Conservation (phyloP, 2,329 filamentous ascomycete genomes). For the Fusarium sp. region DNA sequence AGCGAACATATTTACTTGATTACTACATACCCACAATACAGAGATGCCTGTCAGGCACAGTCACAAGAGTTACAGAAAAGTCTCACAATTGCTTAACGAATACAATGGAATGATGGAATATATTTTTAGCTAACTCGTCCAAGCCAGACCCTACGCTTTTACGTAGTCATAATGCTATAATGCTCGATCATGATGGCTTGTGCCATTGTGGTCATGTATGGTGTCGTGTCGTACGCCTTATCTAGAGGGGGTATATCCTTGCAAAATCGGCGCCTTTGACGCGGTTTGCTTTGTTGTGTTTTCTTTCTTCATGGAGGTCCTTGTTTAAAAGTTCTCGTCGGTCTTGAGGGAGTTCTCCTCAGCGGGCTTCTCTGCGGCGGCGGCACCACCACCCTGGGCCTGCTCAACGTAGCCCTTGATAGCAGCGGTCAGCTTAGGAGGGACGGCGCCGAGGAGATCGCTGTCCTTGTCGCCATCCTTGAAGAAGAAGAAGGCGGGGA, state of each 20-base stretch:
- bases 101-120: slow-evolving; percentile 12
- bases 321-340: slow-evolving; percentile 39
- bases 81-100: not conserved
- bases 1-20: slow-evolving; percentile 41
- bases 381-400: slow-evolving; percentile 38
- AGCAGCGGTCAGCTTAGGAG: slow-evolving; percentile 50
- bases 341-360: slow-evolving; percentile 35
- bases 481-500: slow-evolving; percentile 73
- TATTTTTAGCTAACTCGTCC: slow-evolving; percentile 21
- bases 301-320: not conserved
- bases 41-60: not conserved
- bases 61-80: not conserved
- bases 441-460: slow-evolving; percentile 58
- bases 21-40: not conserved
- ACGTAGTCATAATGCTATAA: not conserved
- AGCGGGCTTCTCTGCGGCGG: slow-evolving; percentile 24
- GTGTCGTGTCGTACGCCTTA: slow-evolving; percentile 16
- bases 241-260: slow-evolving; percentile 42
- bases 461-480: slow-evolving; percentile 63
- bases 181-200: slow-evolving; percentile 1
- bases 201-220: slow-evolving; percentile 17
- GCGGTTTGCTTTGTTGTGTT: slow-evolving; percentile 14
- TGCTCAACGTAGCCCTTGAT: slow-evolving; percentile 45
- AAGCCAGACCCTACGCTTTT: not conserved
- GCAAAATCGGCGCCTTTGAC: slow-evolving; percentile 28